Evolutionary conservation across 2,329 filamentous ascomycete genomes (phyloP), one percentile per base, ranked within the genome.

Genomic region (Fusarium metavorans): DNA sequence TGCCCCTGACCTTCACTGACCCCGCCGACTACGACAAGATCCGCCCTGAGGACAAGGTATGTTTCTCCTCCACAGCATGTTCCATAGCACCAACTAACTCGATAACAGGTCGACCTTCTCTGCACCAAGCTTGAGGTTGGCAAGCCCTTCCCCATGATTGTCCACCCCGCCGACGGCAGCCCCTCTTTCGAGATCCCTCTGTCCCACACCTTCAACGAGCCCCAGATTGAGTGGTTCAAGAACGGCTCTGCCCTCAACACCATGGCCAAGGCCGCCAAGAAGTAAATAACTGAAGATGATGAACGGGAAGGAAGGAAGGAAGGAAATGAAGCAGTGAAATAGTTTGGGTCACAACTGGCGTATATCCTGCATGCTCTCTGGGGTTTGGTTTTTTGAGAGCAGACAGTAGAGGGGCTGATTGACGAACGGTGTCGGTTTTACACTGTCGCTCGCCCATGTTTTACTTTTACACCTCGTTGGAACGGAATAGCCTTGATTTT

Each of bases 191-290:
- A 98, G 76, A 83, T 98, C 79, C 89, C 94, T 86, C 92, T 99
- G 79, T 90, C 90, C 78, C 97, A 99, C 88, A 99, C 97, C 76
- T 99, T 98, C 92, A 99, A 99, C 90, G 95, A 95, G 84, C 92
- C 94, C 79, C 97, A 99, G 89, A 93, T 99, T 74, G 93, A 98
- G 88, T 99, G 97, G 97, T 99, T 99, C 91, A 95, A 95, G 90
- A 97, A 98, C 85, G 97, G 97, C 78, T 95, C 93, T 82, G 97
- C 97, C 66, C 90, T 99, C 77, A 99, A 99, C 92, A 98, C 95
- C 80, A 99, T 99, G 96, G 95, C 96, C 91, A 97, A 97, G 92
- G 69, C 78, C 50, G 54, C 80, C 58, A 80, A 79, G 76, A 79
- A 84, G 78, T 82, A 82, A 78, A 76, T 73, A 71, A 71, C 64